Evolutionary conservation across 1,284 basidiomycete species (phyloP), one percentile per base, ranked within the genome.

Genomic region (Papiliotrema nemorosa): DNA sequence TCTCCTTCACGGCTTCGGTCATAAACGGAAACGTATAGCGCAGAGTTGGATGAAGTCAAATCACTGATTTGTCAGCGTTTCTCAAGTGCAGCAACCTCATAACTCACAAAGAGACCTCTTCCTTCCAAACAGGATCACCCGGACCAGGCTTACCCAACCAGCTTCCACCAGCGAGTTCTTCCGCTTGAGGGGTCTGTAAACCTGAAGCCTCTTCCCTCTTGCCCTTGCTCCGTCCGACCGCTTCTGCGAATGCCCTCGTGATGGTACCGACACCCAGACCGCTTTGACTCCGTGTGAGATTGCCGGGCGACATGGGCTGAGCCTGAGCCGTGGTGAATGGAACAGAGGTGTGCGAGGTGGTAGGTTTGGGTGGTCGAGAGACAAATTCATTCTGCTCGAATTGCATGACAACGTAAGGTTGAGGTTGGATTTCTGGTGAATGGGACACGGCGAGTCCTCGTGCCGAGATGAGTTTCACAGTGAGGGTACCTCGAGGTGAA

Each of bases 351-450:
- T 62, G 59, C 39, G 66, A 65, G 9, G 67, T 48, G 21, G 63
- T 63, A 5, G 70, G 62, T 27, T 68, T 63, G 6, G 94, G 90
- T 67, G 96, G 90, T 52, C 94, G 80, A 59, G 86, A 87, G 69
- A 98, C 87, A 71, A 97, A 99, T 76, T 99, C 94, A 80, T 93
- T 97, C 77, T 97, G 90, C 78, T 99, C 94, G 75, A 97, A 98
- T 73, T 93, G 88, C 62, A 96, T 91, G 69, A 98, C 94, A 60
- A 92, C 90, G 72, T 98, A 98, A 13, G 94, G 96, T 21, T 87
- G 81, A 12, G 76, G 64, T 46, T 65, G 54, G 2, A 86, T 83
- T 44, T 78, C 76, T 18, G 81, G 71, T 1, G 52, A 44, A 22
- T 84, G 80, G 34, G 80, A 78, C 41, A 90, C 85, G 59, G 85